Evolutionary conservation across 108 stramenopile species (phyloP), one percentile per base, ranked within the genome.

Genomic region (Conticribra guillardii): DNA sequence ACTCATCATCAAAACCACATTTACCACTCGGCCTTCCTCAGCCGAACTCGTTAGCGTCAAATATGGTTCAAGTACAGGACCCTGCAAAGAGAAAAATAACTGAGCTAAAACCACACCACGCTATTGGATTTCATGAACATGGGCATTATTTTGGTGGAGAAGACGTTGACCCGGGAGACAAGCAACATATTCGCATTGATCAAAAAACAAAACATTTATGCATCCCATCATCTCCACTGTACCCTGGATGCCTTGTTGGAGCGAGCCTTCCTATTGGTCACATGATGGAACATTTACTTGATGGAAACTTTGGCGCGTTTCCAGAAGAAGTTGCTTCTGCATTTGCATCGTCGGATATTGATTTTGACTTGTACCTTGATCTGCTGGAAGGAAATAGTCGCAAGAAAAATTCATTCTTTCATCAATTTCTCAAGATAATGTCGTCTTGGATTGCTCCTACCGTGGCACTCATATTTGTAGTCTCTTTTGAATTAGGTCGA

Each of bases 361-460:
- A 79, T 50, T 79, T 70, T 37, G 78, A 79, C 33, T 59, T 79
- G 19, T 79, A 79, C 32, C 60, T 79, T 31, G 78, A 79, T 55
- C 71, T 79, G 78, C 58, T 79, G 24, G 78, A 79, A 45, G 66
- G 30, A 2, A 64, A 46, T 33, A 79, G 58, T 62, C 57, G 65
- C 48, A 79, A 79, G 62, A 80, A 64, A 37, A 57, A 51, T 49
- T 32, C 53, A 0, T 45, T 57, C 21, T 67, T 61, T 37, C 59
- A 69, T 19, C 64, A 67, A n/a, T 71, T 79, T 49, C 55, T 87
- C n/a, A 69, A 76, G 28, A 82, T 92, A 9, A 78, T 95, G 79
- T 80, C 79, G 26, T 91, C 85, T 5, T 96, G 94, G 94, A 71
- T 96, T 30, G 90, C 92, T 33, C 90, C 94, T 21, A 82, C 84